These are phyloP conservation scores for Boletus eberwhitei DNA, from an alignment of 768 basidiomycete species.

Conservation along the genomic window DNA sequence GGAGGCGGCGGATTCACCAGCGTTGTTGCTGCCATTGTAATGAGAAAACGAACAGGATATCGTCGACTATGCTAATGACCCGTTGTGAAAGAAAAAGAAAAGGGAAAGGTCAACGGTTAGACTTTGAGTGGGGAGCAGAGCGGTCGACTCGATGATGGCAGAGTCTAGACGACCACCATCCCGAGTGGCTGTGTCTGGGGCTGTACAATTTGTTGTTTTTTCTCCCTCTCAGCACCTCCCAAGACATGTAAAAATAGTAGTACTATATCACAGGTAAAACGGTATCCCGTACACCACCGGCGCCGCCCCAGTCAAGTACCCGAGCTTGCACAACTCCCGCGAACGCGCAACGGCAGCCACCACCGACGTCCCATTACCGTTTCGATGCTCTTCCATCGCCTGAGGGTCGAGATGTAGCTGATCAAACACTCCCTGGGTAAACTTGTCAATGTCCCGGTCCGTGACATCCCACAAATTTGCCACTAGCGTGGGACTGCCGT, in stretches of 20 bases:
- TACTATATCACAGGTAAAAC: slow-evolving; percentile 58
- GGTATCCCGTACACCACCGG: slow-evolving; percentile 96
- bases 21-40: slow-evolving; percentile 11
- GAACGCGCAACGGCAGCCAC: slow-evolving; percentile 78
- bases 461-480: slow-evolving; percentile 99
- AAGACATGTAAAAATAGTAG: too few species aligned
- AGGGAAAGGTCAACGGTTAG: background rate
- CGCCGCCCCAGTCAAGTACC: slow-evolving; percentile 92
- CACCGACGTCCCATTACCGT: slow-evolving; percentile 40
- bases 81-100: background rate
- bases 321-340: slow-evolving; percentile 80
- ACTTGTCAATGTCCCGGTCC: slow-evolving; percentile 93
- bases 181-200: slow-evolving; percentile 13
- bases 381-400: slow-evolving; percentile 9
- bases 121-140: background rate
- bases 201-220: background rate
- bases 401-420: slow-evolving; percentile 51
- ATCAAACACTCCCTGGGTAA: slow-evolving; percentile 81
- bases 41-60: background rate
- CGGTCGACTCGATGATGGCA: background rate
- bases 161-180: background rate
- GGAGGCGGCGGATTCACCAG: slow-evolving; percentile 4
- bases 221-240: too few species aligned
- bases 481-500: slow-evolving; percentile 77
- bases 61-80: background rate